These are phyloP conservation scores for Gracilaria vermiculophylla DNA, from an alignment of 23 red algal species.

Conservation along the genomic window DNA sequence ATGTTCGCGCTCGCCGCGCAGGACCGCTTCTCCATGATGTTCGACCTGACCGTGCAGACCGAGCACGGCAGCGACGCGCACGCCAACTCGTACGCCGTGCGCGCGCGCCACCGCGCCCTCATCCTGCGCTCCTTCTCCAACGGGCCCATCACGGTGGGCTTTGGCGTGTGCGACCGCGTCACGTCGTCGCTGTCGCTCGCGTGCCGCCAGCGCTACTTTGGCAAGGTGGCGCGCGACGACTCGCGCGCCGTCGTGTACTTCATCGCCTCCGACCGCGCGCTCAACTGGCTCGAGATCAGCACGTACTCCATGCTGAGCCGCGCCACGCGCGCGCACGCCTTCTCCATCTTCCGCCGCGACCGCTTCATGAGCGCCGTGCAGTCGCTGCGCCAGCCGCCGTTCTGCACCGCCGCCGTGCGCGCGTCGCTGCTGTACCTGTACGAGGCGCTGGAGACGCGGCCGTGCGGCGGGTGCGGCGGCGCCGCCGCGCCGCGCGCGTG, in stretches of 20 bases:
- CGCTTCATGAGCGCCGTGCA: conserved; percentile 14
- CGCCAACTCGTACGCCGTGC: conserved; percentile 21
- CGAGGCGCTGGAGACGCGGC: conserved; percentile 30
- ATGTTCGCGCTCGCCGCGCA: conserved; percentile 23
- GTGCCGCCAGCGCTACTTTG: conserved; percentile 35
- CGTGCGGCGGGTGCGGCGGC: conserved; percentile 1
- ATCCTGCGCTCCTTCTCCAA: conserved; percentile 34
- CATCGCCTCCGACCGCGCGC: not conserved
- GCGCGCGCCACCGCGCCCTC: conserved; percentile 37
- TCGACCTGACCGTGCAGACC: conserved; percentile 13
- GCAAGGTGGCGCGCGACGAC: conserved; percentile 45
- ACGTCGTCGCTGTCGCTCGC: conserved; percentile 35
- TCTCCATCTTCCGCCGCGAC: conserved; percentile 3
- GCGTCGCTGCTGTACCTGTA: conserved; percentile 27
- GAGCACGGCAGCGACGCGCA: not conserved
- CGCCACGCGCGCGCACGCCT: conserved; percentile 30
- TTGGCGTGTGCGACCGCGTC: conserved; percentile 33
- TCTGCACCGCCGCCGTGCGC: not conserved
- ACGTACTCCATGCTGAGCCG: conserved; percentile 25
- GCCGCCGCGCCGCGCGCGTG: not conserved
- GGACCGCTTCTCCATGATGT: conserved; percentile 1
- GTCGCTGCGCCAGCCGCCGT: not conserved
- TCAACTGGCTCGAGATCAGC: conserved; percentile 28
- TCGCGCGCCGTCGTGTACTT: conserved; percentile 20
- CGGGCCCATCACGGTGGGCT: conserved; percentile 34